Base-by-base conservation (phyloP, 73 alveolate genomes). In the Uronychia setigera region DNA sequence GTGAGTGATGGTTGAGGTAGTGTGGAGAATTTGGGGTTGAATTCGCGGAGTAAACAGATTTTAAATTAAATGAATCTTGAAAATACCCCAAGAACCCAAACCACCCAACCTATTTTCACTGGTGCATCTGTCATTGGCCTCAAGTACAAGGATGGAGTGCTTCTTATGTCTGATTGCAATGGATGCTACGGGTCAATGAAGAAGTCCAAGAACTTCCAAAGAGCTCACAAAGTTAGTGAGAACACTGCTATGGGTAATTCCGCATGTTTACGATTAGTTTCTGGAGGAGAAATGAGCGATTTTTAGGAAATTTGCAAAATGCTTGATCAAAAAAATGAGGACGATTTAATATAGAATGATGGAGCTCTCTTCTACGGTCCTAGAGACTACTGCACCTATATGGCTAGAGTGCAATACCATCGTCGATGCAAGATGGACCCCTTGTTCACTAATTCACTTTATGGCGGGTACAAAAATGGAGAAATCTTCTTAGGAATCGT, bases 231-330 rank as follows among this genome's bases (percentile, higher is more conserved):
- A 34, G 76, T 96, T 29, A 78, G 95, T 5, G 89, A 81, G 30
- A 90, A 93, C 76, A 84, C 95, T 35, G 92, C 92, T 58, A n/a
- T n/a, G n/a, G n/a, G n/a, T n/a, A n/a, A n/a, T n/a, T n/a, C n/a
- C n/a, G n/a, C n/a, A n/a, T n/a, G n/a, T n/a, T n/a, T n/a, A n/a
- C n/a, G n/a, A n/a, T 60, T 94, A 60, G 97, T 93, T 32, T 88
- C 96, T n/a, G 85, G 96, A 59, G 99, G 99, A 1, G 99, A 96
- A 60, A 89, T 82, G 84, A 33, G 97, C 29, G 99, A 96, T 81
- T 92, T 94, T 82, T 95, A 96, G 84, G 92, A 94, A 57, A 80
- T 96, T 35, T 82, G 77, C 34, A 89, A 85, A 80, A 80, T 87
- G 32, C 85, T 96, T 78, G 86, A 88, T 60, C 95, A 96, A 74